phyloP scores from a whole-genome alignment of 768 basidiomycete species.

The Strobilomyces dryophilus region DNA sequence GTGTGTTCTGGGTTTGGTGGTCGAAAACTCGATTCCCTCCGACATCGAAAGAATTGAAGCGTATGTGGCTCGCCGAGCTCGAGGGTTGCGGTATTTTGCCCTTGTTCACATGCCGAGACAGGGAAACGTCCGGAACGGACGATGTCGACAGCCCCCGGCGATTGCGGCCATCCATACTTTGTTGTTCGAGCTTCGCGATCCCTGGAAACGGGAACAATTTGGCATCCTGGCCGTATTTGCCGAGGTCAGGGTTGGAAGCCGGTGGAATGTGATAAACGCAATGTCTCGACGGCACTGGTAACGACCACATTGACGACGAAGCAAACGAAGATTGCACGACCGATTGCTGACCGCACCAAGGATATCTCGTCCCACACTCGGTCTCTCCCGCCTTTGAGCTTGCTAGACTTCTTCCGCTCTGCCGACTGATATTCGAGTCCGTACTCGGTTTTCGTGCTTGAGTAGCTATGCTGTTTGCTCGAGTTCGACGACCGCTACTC shows the following conservation, averaged over 20 bases:
- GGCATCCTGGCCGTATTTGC: conserved; percentile 58
- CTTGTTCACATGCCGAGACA: conserved; percentile 43
- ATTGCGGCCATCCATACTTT: conserved; percentile 49
- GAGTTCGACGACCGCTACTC: neutral
- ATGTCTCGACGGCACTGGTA: conserved; percentile 49
- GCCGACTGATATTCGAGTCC: neutral
- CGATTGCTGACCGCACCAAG: conserved; percentile 40
- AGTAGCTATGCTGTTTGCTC: neutral
- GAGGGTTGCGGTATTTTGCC: conserved; percentile 39
- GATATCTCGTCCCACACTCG: conserved; percentile 32
- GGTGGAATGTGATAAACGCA: conserved; percentile 74
- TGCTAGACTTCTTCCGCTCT: neutral
- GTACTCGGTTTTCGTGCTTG: neutral
- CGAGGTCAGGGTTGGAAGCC: conserved; percentile 62
- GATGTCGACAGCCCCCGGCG: conserved; percentile 47
- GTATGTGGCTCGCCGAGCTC: conserved; percentile 47
- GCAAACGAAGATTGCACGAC: conserved; percentile 62
- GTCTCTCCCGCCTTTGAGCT: conserved; percentile 7
- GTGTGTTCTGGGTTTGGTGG: too few species aligned
- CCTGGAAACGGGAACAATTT: conserved; percentile 93
- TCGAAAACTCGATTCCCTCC: neutral
- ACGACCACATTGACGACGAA: conserved; percentile 58
- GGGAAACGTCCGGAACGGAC: conserved; percentile 44
- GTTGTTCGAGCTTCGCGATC: conserved; percentile 72
- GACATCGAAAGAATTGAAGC: conserved; percentile 46